These are phyloP conservation scores for Psilocybe azurescens DNA, from an alignment of 768 basidiomycete species.

Conservation along the genomic window DNA sequence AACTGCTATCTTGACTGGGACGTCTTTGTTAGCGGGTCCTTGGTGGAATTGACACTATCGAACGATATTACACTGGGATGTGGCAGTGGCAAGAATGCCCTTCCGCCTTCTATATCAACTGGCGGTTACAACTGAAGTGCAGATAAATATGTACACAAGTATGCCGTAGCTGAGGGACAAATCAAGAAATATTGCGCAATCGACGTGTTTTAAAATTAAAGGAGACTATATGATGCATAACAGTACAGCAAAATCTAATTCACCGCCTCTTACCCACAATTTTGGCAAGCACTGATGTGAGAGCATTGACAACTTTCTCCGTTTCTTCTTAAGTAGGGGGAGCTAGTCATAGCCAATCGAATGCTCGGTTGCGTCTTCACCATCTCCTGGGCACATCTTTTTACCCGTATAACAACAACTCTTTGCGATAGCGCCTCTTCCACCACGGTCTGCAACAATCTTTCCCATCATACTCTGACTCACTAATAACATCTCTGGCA, in stretches of 20 bases:
- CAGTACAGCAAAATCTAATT: too few species aligned
- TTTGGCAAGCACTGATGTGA: slow-evolving; percentile 79
- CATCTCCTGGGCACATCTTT: slow-evolving; percentile 87
- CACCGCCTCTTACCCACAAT: slow-evolving; percentile 66
- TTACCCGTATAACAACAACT: slow-evolving; percentile 85
- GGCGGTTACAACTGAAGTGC: slow-evolving; percentile 52
- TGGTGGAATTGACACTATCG: slow-evolving; percentile 60
- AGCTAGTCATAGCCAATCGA: slow-evolving; percentile 77
- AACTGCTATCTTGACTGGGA: slow-evolving; percentile 73
- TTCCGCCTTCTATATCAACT: slow-evolving; percentile 71
- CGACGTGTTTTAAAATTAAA: too few species aligned
- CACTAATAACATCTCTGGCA: too few species aligned
- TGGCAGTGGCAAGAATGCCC: slow-evolving; percentile 46
- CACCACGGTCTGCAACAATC: slow-evolving; percentile 87
- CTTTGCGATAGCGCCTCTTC: slow-evolving; percentile 85
- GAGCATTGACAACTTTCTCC: slow-evolving; percentile 83
- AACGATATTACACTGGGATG: slow-evolving; percentile 58
- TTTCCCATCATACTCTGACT: slow-evolving; percentile 52
- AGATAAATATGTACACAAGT: too few species aligned
- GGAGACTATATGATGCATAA: too few species aligned
- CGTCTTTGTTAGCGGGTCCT: slow-evolving; percentile 56
- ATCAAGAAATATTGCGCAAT: too few species aligned
- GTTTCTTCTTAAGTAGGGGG: slow-evolving; percentile 81
- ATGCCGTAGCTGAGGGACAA: too few species aligned
- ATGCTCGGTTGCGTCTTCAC: slow-evolving; percentile 84